Evolutionary conservation across 345 rosid genomes (phyloP), one percentile per base, ranked within the genome.

Genomic region (Eucalyptus dawsonii): DNA sequence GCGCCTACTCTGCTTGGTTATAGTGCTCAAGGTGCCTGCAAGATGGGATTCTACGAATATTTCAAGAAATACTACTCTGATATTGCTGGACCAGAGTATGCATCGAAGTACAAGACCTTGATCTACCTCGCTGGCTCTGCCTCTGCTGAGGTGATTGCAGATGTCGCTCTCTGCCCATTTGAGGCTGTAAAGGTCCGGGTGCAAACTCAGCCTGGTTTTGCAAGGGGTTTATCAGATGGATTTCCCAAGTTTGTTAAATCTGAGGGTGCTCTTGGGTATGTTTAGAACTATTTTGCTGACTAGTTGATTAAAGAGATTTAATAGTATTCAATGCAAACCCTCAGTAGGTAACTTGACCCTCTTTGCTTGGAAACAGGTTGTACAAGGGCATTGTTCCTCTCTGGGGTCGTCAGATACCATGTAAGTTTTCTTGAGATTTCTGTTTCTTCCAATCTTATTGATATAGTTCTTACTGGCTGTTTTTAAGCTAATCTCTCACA

Each of bases 401-500:
- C 11, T 98, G 99, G 99, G 99, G 99, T 80, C 99, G 99, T 89
- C 99, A 98, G 91, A 97, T 97, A 92, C 99, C 99, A 87, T 98
- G 99, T 97, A 93, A 95, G 99, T 93, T 49, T 58, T 67, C 60
- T 50, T 53, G 40, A 42, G 6, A 14, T 37, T 51, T 42, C 16
- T 86, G 37, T 51, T 86, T 86, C 44, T 86, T 86, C 65, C 65
- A 37, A 37, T 16, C 24, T 56, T 31, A 19, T 19, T 53, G 58
- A 53, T 19, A 53, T 53, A 53, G 60, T 31, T 51, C 24, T 34
- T 86, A 34, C 88, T 51, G 11, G 27, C 69, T 47, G 9, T 17
- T 31, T 53, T 54, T 15, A 54, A 86, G 80, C 80, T 86, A 1
- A 21, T 50, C 44, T 19, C 27, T 86, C 17, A 2, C 40, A 56